A percentile compares a stretch with the other conserved stretches of the same genome.
phyloP scores from a whole-genome alignment of 2,329 filamentous ascomycete species.

The Sarocladium oryzae region DNA sequence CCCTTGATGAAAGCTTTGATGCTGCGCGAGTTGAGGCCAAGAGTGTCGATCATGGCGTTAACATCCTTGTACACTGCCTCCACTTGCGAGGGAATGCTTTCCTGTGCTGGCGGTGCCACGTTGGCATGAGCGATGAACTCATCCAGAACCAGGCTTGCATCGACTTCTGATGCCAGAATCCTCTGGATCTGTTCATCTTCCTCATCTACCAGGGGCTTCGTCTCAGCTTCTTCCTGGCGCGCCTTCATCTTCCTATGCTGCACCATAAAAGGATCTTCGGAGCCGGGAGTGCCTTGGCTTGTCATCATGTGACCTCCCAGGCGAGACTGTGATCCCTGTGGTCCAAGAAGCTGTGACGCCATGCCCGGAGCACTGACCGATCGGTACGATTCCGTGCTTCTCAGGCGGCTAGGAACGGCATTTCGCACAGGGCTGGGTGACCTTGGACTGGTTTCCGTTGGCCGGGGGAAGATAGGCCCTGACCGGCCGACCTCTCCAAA shows the following conservation, averaged over 20 bases:
- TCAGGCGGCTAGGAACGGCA: slow-evolving; percentile 44
- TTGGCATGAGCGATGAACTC: slow-evolving; percentile 61
- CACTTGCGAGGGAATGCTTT: slow-evolving; percentile 55
- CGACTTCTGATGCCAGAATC: slow-evolving; percentile 52
- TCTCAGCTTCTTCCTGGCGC: slow-evolving; percentile 50
- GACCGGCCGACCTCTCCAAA: slow-evolving; percentile 50
- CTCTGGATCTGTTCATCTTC: slow-evolving; percentile 63
- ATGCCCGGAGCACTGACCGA: slow-evolving; percentile 56
- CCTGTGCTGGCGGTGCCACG: slow-evolving; percentile 43
- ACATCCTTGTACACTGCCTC: slow-evolving; percentile 71
- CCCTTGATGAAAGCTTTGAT: slow-evolving; percentile 61
- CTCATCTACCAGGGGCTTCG: slow-evolving; percentile 54
- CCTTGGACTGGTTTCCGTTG: slow-evolving; percentile 52
- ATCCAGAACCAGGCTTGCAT: slow-evolving; percentile 56
- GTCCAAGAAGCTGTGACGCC: slow-evolving; percentile 46
- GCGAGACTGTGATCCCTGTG: slow-evolving; percentile 30
- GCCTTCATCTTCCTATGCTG: slow-evolving; percentile 47
- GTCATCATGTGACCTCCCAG: slow-evolving; percentile 32
- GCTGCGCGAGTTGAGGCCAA: slow-evolving; percentile 74
- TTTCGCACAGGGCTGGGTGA: slow-evolving; percentile 66
- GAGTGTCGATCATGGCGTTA: slow-evolving; percentile 89
- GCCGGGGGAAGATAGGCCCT: slow-evolving; percentile 48
- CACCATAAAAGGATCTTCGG: slow-evolving; percentile 41
- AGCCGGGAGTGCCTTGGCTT: slow-evolving; percentile 25
- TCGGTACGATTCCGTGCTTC: slow-evolving; percentile 43